Evolutionary conservation across 441 rosid species (phyloP).

Genomic region (Populus tomentosa): DNA sequence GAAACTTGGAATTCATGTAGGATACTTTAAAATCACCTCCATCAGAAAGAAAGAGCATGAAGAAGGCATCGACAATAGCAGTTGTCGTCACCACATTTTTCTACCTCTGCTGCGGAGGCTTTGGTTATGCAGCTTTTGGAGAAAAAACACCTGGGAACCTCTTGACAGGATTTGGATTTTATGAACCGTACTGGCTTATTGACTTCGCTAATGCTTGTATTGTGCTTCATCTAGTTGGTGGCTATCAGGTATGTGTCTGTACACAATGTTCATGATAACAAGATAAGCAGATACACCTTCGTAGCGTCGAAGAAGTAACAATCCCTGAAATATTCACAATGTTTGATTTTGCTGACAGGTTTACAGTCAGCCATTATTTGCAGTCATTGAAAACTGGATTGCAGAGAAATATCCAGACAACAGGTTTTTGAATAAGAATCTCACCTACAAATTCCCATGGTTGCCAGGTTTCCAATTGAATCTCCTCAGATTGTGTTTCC

Average conservation of each 20-base stretch:
- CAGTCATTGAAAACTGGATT: conserved; percentile 35
- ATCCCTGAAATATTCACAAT: background rate
- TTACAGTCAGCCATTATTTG: conserved; percentile 41
- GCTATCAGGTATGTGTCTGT: conserved; percentile 42
- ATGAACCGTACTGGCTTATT: conserved; percentile 45
- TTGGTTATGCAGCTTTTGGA: conserved; percentile 60
- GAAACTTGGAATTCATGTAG: conserved; percentile 19
- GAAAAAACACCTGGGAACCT: conserved; percentile 51
- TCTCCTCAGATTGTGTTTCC: too few species aligned
- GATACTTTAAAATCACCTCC: conserved; percentile 51
- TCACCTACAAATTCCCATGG: too few species aligned
- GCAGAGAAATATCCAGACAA: conserved; percentile 23
- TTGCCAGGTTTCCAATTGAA: too few species aligned
- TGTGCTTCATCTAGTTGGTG: conserved; percentile 49
- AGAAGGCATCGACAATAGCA: conserved; percentile 37
- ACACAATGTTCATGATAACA: too few species aligned
- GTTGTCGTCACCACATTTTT: conserved; percentile 35
- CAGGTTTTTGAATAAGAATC: conserved; percentile 23
- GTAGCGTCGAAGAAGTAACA: background rate
- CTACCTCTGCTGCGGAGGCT: conserved; percentile 44
- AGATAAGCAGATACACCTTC: background rate
- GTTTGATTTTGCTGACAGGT: conserved; percentile 19
- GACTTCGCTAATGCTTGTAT: conserved; percentile 47
- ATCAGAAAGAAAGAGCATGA: conserved; percentile 43
- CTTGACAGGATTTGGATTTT: conserved; percentile 47